These are phyloP conservation scores for Trypanosoma vivax DNA, from an alignment of 208 protist genomes.

Conservation along the genomic window DNA sequence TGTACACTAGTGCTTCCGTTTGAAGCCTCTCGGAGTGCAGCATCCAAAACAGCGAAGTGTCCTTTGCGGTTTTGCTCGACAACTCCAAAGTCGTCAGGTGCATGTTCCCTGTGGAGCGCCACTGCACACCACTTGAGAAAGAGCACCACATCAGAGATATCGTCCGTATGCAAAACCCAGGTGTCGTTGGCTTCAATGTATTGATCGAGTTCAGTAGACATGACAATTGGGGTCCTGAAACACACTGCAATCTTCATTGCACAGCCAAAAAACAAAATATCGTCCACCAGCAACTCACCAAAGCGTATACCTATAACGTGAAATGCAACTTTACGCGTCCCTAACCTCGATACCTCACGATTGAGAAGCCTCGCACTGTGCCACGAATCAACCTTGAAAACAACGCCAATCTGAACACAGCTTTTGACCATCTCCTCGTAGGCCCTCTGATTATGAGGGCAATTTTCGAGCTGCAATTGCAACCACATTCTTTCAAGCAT, in stretches of 20 bases:
- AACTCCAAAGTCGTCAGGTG: constrained; percentile 22
- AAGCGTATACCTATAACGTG: constrained; percentile 76
- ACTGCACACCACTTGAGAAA: constrained; percentile 86
- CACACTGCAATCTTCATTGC: constrained; percentile 71
- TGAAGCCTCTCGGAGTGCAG: neutral
- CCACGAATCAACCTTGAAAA: constrained; percentile 87
- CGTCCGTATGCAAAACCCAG: constrained; percentile 74
- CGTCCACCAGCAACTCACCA: constrained; percentile 54
- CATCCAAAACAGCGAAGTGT: constrained; percentile 10
- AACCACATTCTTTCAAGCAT: constrained; percentile 43
- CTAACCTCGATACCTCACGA: constrained; percentile 54
- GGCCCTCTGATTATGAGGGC: constrained; percentile 38
- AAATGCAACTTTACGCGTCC: constrained; percentile 65
- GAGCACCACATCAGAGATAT: constrained; percentile 59
- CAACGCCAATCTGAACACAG: constrained; percentile 75
- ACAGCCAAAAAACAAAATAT: constrained; percentile 70
- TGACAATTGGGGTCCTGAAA: constrained; percentile 60
- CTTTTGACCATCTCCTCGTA: constrained; percentile 49
- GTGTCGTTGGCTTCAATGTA: constrained; percentile 57
- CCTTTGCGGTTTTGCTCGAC: constrained; percentile 7
- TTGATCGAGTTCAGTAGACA: constrained; percentile 54
- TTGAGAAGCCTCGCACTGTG: constrained; percentile 76
- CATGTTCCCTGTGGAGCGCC: constrained; percentile 57
- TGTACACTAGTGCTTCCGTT: neutral
- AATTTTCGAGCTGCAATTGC: constrained; percentile 32